These are phyloP conservation scores for Moricandia arvensis DNA, from an alignment of 345 rosid genomes.

Conservation along the genomic window DNA sequence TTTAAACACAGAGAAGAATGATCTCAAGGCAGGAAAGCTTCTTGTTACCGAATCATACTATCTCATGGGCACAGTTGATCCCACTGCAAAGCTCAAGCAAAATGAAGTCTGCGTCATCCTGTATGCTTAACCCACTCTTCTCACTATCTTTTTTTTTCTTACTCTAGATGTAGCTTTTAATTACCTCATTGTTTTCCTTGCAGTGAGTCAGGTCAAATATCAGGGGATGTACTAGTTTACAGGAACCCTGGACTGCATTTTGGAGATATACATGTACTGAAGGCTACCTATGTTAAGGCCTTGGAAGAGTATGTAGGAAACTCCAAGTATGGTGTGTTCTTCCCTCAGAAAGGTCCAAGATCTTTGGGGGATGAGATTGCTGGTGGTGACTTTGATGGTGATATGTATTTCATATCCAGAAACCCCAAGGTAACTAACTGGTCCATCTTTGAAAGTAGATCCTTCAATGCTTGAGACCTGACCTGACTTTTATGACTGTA, in stretches of 20 bases:
- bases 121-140: slow-evolving; percentile 45
- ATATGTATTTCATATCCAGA: slow-evolving; percentile 68
- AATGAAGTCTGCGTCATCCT: slow-evolving; percentile 80
- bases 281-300: slow-evolving; percentile 58
- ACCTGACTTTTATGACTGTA: neutral
- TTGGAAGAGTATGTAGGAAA: slow-evolving; percentile 59
- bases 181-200: neutral
- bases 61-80: slow-evolving; percentile 87
- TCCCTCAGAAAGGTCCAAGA: slow-evolving; percentile 61
- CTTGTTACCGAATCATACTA: slow-evolving; percentile 66
- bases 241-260: slow-evolving; percentile 80
- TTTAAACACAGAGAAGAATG: slow-evolving; percentile 47
- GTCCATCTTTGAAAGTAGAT: neutral
- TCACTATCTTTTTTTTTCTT: neutral
- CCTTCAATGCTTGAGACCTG: neutral
- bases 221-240: slow-evolving; percentile 76
- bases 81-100: slow-evolving; percentile 56
- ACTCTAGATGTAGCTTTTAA: neutral
- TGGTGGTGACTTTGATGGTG: slow-evolving; percentile 81
- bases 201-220: slow-evolving; percentile 69
- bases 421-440: slow-evolving; percentile 43
- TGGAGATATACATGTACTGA: slow-evolving; percentile 73
- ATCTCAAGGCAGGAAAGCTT: slow-evolving; percentile 59
- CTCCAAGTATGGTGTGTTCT: slow-evolving; percentile 78
- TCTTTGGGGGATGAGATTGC: slow-evolving; percentile 84